Percentiles rank a stretch among this genome's conserved stretches.
Evolutionary conservation across 805 yeast genomes (phyloP).

Genomic region (Ogataea methanolica): DNA sequence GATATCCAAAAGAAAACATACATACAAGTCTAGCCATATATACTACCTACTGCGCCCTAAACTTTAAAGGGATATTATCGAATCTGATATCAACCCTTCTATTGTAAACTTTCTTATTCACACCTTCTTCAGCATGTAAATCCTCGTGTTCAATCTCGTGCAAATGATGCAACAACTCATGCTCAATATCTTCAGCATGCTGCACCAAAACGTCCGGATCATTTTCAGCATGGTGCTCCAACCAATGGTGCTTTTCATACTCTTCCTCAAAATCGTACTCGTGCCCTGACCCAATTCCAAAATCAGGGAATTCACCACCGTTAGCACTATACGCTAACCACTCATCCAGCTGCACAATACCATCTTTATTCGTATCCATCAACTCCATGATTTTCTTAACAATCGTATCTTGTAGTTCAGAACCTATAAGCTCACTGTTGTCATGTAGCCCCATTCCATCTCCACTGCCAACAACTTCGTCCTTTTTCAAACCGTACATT

Average conservation of each 20-base stretch:
- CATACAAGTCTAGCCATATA: too few relatives aligned
- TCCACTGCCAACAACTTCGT: slow-evolving; percentile 77
- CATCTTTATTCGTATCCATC: slow-evolving; percentile 65
- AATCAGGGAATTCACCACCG: slow-evolving; percentile 82
- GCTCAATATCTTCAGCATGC: slow-evolving; percentile 86
- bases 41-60: slow-evolving; percentile 6
- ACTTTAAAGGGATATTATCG: slow-evolving; percentile 18
- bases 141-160: slow-evolving; percentile 68
- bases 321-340: slow-evolving; percentile 55
- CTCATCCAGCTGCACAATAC: slow-evolving; percentile 60
- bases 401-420: slow-evolving; percentile 51
- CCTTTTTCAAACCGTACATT: slow-evolving; percentile 74
- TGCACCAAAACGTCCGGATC: slow-evolving; percentile 81
- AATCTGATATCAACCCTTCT: slow-evolving; percentile 14
- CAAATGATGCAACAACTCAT: slow-evolving; percentile 79
- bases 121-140: slow-evolving; percentile 8
- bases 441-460: slow-evolving; percentile 84
- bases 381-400: slow-evolving; percentile 49
- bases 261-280: slow-evolving; percentile 92
- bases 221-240: slow-evolving; percentile 62
- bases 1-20: too few relatives aligned
- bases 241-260: slow-evolving; percentile 95
- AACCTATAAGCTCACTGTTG: slow-evolving; percentile 54
- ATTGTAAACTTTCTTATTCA: slow-evolving; percentile 4
- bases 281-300: slow-evolving; percentile 83